Conservation (phyloP, 2,329 filamentous ascomycete species). For the Geoglossum cookeanum region DNA sequence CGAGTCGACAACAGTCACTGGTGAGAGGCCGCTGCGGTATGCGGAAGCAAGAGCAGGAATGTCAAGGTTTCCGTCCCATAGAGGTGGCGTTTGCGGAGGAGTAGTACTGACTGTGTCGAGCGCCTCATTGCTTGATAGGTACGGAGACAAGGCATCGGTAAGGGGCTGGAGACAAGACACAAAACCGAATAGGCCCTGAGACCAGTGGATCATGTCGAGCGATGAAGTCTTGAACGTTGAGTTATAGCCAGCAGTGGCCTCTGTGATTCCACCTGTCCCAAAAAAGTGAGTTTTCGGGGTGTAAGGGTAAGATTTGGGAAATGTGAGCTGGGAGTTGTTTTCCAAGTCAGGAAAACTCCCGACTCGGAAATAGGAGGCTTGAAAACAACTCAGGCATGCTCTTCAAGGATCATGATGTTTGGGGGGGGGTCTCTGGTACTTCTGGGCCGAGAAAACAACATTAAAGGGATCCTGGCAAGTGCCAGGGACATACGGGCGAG, state of each 20-base stretch:
- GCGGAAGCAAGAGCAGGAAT: slow-evolving; percentile 7
- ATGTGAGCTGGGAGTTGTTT: background rate
- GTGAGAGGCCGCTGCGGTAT: slow-evolving; percentile 21
- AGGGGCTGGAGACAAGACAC: slow-evolving; percentile 15
- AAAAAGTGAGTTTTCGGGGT: background rate
- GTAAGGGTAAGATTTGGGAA: no score
- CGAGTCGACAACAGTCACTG: slow-evolving; percentile 24
- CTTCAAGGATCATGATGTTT: background rate
- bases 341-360: background rate
- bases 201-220: slow-evolving; percentile 19
- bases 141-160: slow-evolving; percentile 9
- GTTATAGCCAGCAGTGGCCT: slow-evolving; percentile 21
- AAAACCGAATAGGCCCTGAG: slow-evolving; percentile 20
- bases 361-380: no score
- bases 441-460: background rate
- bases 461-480: background rate
- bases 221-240: slow-evolving; percentile 19
- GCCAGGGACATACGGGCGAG: background rate
- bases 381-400: background rate
- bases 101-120: background rate
- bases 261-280: slow-evolving; percentile 19
- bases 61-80: slow-evolving; percentile 20
- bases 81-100: slow-evolving; percentile 2
- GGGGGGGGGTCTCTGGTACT: background rate
- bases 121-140: background rate